Conservation (phyloP, 2,329 filamentous ascomycete genomes). For the Neonectria hederae region DNA sequence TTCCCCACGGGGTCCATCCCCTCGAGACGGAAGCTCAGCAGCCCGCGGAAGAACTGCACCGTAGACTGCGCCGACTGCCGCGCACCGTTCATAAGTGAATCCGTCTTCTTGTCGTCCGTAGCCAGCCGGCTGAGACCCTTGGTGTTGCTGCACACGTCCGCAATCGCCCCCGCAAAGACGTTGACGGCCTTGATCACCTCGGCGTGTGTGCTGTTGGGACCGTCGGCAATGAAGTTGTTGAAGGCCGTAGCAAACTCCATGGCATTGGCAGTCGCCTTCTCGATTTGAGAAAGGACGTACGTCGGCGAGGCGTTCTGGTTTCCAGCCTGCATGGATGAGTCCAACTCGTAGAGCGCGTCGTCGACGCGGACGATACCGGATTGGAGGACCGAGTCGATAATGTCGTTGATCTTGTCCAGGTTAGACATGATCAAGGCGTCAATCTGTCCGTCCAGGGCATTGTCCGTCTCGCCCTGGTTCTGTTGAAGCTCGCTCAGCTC, state of each 20-base stretch:
- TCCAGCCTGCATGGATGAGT: conserved; percentile 97
- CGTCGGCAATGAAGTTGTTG: conserved; percentile 98
- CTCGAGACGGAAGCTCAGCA: conserved; percentile 93
- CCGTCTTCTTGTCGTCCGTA: conserved; percentile 93
- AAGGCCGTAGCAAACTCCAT: conserved; percentile 98
- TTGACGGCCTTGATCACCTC: conserved; percentile 95
- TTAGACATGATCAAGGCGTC: conserved; percentile 88
- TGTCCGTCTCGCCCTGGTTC: conserved; percentile 78
- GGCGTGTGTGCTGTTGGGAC: conserved; percentile 86
- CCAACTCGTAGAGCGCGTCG: conserved; percentile 94
- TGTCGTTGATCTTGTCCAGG: conserved; percentile 93
- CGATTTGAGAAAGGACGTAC: conserved; percentile 95
- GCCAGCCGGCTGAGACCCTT: conserved; percentile 94
- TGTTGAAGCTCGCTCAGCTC: conserved; percentile 89
- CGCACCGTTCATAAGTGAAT: conserved; percentile 83
- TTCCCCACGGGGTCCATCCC: conserved; percentile 91
- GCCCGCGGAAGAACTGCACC: conserved; percentile 92
- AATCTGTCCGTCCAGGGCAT: conserved; percentile 87
- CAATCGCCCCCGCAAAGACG: conserved; percentile 87
- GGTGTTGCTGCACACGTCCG: conserved; percentile 94
- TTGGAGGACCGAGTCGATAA: conserved; percentile 96
- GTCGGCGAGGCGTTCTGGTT: conserved; percentile 97
- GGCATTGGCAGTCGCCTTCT: conserved; percentile 92
- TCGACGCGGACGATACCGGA: conserved; percentile 93
- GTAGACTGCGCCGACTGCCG: conserved; percentile 86